Evolutionary conservation across 164 flowering plant genomes (phyloP), one percentile per base, ranked within the genome.

Genomic region (Aristolochia contorta): DNA sequence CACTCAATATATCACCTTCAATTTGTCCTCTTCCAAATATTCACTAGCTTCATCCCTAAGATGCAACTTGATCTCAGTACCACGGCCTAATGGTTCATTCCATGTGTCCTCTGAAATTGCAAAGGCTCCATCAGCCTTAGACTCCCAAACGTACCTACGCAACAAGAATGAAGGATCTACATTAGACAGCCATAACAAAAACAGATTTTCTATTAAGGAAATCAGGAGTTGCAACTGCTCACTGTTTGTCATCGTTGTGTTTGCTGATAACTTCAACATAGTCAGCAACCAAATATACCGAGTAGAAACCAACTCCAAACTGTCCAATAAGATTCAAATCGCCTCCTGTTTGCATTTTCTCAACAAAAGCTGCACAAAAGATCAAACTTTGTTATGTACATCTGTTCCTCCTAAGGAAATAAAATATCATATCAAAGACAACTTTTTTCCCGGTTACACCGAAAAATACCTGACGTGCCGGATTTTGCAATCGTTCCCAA

Each of bases 241-340:
- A 93, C 99, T 93, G 99, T 70, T 84, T 86, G 71, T 93, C 99
- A 67, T 93, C 97, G 65, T 93, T 93, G 60, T 90, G 90, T 59
- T 93, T 93, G 89, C 97, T 93, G 43, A 90, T 80, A 59, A 93
- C 99, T 78, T 90, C 97, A 33, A 93, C 97, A 62, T 90, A 88
- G 74, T 93, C 97, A 15, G 99, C 94, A 65, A 93, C 99, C 64
- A 93, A 84, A 70, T 93, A 93, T 2, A 86, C 99, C 8, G 99
- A 93, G 76, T 93, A 93, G 74, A 93, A 93, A 48, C 99, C 99
- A 69, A 93, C 99, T 60, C 99, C 99, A 79, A 93, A 93, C 69
- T 93, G 99, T 23, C 99, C 99, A 78, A 93, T 93, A 33, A 93
- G 81, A 68, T 88, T 90, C 27, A 93, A 82, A 69, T 93, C 99